These are phyloP conservation scores for Breviolum minutum DNA, from an alignment of 73 alveolate species.

Conservation along the genomic window DNA sequence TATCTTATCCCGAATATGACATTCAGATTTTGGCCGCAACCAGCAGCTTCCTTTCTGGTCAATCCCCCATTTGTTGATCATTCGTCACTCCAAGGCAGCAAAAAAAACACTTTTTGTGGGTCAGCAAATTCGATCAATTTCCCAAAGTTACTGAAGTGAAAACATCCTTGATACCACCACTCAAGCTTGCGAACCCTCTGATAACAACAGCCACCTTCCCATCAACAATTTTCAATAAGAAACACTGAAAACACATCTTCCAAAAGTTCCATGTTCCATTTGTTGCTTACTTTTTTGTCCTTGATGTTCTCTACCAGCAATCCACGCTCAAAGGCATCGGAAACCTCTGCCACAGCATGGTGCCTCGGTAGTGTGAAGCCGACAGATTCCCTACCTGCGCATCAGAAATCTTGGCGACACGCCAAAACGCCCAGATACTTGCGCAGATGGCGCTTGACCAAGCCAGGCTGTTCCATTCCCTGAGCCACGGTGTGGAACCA, in stretches of 20 bases:
- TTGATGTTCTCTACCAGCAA: conserved; percentile 52
- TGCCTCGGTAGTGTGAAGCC: conserved; percentile 12
- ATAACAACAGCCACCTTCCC: too few relatives aligned
- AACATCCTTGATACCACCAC: too few relatives aligned
- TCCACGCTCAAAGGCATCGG: conserved; percentile 85
- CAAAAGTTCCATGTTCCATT: too few relatives aligned
- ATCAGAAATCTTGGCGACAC: background rate
- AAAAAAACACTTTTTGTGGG: too few relatives aligned
- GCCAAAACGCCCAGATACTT: conserved; percentile 51
- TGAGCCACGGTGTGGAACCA: background rate
- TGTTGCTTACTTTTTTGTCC: background rate
- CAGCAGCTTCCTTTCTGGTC: background rate
- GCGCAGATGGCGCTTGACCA: conserved; percentile 77
- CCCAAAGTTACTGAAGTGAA: too few relatives aligned
- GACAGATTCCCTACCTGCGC: background rate
- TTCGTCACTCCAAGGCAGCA: too few relatives aligned
- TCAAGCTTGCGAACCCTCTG: too few relatives aligned
- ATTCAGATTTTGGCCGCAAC: background rate
- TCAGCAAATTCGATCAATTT: too few relatives aligned
- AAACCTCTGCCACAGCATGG: conserved; percentile 53
- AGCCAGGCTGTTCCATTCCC: conserved; percentile 68
- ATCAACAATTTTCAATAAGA: too few relatives aligned
- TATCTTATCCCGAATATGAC: too few relatives aligned
- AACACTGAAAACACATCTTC: too few relatives aligned
- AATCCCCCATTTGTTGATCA: too few relatives aligned